Evolutionary conservation across 148 eudicot species (phyloP), one percentile per base, ranked within the genome.

Genomic region (Suaeda aralocaspica): DNA sequence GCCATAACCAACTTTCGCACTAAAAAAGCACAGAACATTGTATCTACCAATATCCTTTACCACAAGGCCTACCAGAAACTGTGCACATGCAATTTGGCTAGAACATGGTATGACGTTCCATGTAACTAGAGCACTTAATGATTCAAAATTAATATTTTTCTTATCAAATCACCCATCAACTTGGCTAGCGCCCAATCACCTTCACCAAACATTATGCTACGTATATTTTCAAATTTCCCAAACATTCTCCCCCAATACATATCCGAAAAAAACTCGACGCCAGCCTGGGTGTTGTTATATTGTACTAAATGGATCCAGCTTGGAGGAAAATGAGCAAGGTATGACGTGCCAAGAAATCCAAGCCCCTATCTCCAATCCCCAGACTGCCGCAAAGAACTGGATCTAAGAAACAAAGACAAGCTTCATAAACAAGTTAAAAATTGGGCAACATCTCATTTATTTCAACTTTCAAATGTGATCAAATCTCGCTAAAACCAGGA

Each of bases 281-380:
- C 62, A 66, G 64, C 64, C 67, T 71, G 79, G 78, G 73, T 45
- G 73, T 41, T 44, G 33, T 51, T n/a, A 18, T 48, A 59, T 14
- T 50, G 22, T 18, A 34, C 45, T 33, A 49, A 44, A 39, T 24
- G 14, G 29, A 11, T 71, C 70, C 69, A 76, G 56, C 71, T 64
- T 39, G 72, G 58, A 65, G 48, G 59, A 50, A 46, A 68, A 59
- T 64, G 79, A 70, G 58, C 71, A 64, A 45, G 72, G 79, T 66
- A 58, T 66, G 67, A 77, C 22, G 76, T 77, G 80, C 76, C 67
- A 77, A 71, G 63, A 66, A 50, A 78, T 68, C 77, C 81, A 84
- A 72, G 83, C 78, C 72, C 89, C 89, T 81, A 83, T 74, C 81
- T 72, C 92, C 86, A 84, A 84, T 87, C 89, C 89, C 84, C 85